Evolutionary conservation across 805 yeast species (phyloP), one percentile per base, ranked within the genome.

Genomic region (Metschnikowia baotianmanensis): DNA sequence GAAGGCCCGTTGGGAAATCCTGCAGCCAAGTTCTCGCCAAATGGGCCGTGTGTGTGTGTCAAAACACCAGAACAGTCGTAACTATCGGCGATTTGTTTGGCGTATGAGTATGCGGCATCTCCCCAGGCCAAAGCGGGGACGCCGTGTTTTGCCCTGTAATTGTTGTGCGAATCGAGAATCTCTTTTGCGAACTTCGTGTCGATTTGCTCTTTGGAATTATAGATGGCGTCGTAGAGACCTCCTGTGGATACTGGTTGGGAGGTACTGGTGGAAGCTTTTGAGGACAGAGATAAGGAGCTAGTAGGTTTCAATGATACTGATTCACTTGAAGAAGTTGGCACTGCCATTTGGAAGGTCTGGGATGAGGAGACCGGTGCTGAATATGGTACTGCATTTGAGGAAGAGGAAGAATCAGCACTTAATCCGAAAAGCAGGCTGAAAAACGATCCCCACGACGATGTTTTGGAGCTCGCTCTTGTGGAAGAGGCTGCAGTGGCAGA

Each of bases 21-120:
- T 15, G 65, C 67, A 11, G 68, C 69, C 43, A 65, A 57, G 47
- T 64, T 69, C 49, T 69, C 74, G 48, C 74, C 74, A 46, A 56
- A 69, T 23, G 46, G 40, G 37, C 71, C 71, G 40, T 66, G 68
- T 10, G 71, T 59, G 50, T 69, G 72, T 16, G 47, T 49, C 46
- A 68, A 61, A 22, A 40, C 37, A 32, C 70, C 70, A 2, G 67
- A 62, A 47, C 71, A 65, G 40, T 62, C 67, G 49, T 64, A 64
- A 39, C 49, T 55, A 41, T 63, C 58, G 12, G 71, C 71, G 32
- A 59, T 53, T 34, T 56, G 55, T 38, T 61, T 50, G 6, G 71
- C 69, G 43, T 63, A 65, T 31, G 52, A 43, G 53, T 61, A 64
- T 3, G 65, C 57, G n/a, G 50, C 58, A 15, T 36, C 38, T 18